Conservation (phyloP, 768 basidiomycete genomes). For the Pholiota conissans region DNA sequence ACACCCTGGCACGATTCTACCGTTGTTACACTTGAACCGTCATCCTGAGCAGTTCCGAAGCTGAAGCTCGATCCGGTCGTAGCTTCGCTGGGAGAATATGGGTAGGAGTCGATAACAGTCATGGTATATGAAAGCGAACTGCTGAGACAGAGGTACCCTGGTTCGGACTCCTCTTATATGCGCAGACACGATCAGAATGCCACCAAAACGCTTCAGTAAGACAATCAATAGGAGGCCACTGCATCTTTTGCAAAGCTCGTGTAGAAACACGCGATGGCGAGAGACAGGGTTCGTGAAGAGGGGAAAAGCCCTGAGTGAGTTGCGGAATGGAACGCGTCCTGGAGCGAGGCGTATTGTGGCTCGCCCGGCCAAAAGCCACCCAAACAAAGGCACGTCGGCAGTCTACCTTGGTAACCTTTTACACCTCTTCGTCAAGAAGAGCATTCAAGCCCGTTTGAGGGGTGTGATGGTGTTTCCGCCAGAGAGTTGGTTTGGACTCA, state of each 20-base stretch:
- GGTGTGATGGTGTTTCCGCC: background rate
- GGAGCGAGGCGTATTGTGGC: too few relatives aligned
- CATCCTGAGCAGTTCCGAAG: background rate
- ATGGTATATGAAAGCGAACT: background rate
- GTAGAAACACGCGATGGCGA: background rate
- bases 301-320: background rate
- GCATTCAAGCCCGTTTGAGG: background rate
- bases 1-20: too few relatives aligned
- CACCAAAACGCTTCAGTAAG: background rate
- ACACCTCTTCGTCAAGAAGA: background rate
- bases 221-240: background rate
- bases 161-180: background rate
- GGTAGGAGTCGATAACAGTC: background rate
- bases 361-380: background rate
- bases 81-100: too few relatives aligned
- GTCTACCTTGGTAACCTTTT: background rate
- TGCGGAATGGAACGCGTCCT: background rate
- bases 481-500: background rate
- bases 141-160: background rate
- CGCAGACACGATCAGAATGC: background rate
- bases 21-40: too few relatives aligned
- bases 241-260: background rate
- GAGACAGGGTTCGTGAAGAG: background rate
- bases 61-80: too few relatives aligned
- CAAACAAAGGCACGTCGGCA: background rate